Base-by-base conservation (phyloP, 2,329 filamentous ascomycete species). In the Myriosclerotinia curreyana region DNA sequence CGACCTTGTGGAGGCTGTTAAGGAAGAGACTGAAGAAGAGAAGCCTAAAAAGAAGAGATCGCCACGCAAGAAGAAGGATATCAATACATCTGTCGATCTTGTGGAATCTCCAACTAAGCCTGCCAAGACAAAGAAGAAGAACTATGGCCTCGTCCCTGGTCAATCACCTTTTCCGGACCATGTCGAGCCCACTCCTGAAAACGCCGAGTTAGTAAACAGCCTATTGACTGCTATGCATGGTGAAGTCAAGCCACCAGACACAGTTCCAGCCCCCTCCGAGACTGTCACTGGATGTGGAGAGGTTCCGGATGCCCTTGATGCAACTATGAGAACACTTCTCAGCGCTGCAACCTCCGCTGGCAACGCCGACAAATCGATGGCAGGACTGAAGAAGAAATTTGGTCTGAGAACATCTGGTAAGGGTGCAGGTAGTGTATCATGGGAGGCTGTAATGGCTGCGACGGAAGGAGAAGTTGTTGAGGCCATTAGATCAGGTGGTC, bases 391-490 rank as follows among this genome's bases (percentile, higher is more conserved):
- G 3, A 72, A 82, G 22, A 81, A 77, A 42, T 92, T 88, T 67
- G 89, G 90, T 0, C 79, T 85, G 22, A 76, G 88, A 4, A 74
- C 85, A 40, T 79, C 82, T 50, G 86, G 88, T 8, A 77, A 88
- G 12, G 88, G 88, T 6, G 86, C 87, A 69, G 88, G 87, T 3
- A 90, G 87, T 62, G 87, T 92, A 9, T 80, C 92, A 72, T 94
- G 89, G 88, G 84, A 91, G 69, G 85, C 84, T 12, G 87, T 93
- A 1, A 83, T 86, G 28, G 75, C 78, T 34, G 84, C 86, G 1
- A 75, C 83, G 1, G 73, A 83, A 5, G 78, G 82, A 48, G 83
- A 88, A 7, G 79, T 95, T n/a, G 84, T 83, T 53, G 77, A 87
- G 59, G 84, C 89, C 0, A 92, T 95, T 71, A 86, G 85, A 69